These are phyloP conservation scores for Colletotrichum gloeosporioides DNA, from an alignment of 2,329 filamentous ascomycete species.

Conservation along the genomic window DNA sequence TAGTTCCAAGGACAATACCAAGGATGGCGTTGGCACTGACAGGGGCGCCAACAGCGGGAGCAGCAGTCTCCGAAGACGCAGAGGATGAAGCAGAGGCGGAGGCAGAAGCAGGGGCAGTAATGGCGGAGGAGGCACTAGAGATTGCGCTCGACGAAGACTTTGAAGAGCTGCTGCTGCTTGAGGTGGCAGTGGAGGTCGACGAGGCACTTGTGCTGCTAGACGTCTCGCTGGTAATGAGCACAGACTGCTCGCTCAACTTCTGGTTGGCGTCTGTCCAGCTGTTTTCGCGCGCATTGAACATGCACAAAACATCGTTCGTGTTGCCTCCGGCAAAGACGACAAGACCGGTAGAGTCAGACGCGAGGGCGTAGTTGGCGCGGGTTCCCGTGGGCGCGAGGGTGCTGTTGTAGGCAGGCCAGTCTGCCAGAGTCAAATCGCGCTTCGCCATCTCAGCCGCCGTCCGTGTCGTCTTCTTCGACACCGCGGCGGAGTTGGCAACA, in stretches of 20 bases:
- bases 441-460: background rate
- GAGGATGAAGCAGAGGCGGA: slow-evolving; percentile 28
- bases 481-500: slow-evolving; percentile 50
- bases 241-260: slow-evolving; percentile 59
- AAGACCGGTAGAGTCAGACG: slow-evolving; percentile 68
- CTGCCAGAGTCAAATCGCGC: slow-evolving; percentile 59
- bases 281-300: slow-evolving; percentile 81
- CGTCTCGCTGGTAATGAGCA: slow-evolving; percentile 34
- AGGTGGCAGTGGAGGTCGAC: slow-evolving; percentile 30
- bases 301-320: slow-evolving; percentile 67
- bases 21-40: slow-evolving; percentile 64
- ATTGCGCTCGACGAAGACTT: slow-evolving; percentile 17
- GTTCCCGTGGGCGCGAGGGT: slow-evolving; percentile 70
- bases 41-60: slow-evolving; percentile 24
- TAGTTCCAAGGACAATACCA: slow-evolving; percentile 82
- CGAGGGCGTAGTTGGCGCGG: slow-evolving; percentile 74
- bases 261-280: slow-evolving; percentile 76
- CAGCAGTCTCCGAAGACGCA: slow-evolving; percentile 8
- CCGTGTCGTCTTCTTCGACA: slow-evolving; percentile 28
- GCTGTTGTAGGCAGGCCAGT: slow-evolving; percentile 82
- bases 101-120: slow-evolving; percentile 30
- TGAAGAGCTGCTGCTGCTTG: slow-evolving; percentile 31
- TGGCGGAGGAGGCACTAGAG: slow-evolving; percentile 22
- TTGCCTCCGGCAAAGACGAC: slow-evolving; percentile 66
- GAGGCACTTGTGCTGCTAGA: slow-evolving; percentile 32